Evolutionary conservation across 352 stramenopile genomes (phyloP).

Genomic region (Saprolegnia parasitica): DNA sequence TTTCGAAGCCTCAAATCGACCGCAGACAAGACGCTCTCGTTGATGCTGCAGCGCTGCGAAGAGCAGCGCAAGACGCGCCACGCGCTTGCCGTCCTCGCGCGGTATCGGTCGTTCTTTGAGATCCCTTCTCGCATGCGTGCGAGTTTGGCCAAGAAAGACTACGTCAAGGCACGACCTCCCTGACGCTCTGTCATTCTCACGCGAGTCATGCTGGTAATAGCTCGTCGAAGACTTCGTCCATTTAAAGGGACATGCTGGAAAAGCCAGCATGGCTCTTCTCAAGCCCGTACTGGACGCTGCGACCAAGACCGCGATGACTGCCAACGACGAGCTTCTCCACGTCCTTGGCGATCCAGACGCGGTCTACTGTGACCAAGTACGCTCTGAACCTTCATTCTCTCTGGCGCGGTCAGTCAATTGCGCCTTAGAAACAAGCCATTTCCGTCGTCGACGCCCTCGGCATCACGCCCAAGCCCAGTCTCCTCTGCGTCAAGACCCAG

Average conservation of each 20-base stretch:
- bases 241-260: slow-evolving; percentile 60
- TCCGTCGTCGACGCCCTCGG: slow-evolving; percentile 50
- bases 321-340: slow-evolving; percentile 56
- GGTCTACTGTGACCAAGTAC: slow-evolving; percentile 53
- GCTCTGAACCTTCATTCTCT: not conserved
- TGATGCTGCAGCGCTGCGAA: slow-evolving; percentile 71
- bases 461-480: slow-evolving; percentile 55
- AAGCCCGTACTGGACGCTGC: slow-evolving; percentile 40
- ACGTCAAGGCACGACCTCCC: slow-evolving; percentile 39
- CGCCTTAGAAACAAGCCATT: slow-evolving; percentile 48
- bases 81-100: slow-evolving; percentile 59
- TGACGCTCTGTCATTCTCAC: not conserved
- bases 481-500: slow-evolving; percentile 66
- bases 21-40: slow-evolving; percentile 58
- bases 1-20: slow-evolving; percentile 57
- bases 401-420: too few relatives aligned
- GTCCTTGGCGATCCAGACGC: slow-evolving; percentile 59
- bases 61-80: slow-evolving; percentile 74
- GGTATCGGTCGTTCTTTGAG: slow-evolving; percentile 65
- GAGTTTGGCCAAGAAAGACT: slow-evolving; percentile 57
- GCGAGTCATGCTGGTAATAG: not conserved
- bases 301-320: slow-evolving; percentile 52
- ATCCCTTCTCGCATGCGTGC: slow-evolving; percentile 72
- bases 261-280: slow-evolving; percentile 54
- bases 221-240: slow-evolving; percentile 66